Evolutionary conservation across 1,139 yeast genomes (phyloP), one percentile per base, ranked within the genome.

Genomic region (Lodderomyces theae): DNA sequence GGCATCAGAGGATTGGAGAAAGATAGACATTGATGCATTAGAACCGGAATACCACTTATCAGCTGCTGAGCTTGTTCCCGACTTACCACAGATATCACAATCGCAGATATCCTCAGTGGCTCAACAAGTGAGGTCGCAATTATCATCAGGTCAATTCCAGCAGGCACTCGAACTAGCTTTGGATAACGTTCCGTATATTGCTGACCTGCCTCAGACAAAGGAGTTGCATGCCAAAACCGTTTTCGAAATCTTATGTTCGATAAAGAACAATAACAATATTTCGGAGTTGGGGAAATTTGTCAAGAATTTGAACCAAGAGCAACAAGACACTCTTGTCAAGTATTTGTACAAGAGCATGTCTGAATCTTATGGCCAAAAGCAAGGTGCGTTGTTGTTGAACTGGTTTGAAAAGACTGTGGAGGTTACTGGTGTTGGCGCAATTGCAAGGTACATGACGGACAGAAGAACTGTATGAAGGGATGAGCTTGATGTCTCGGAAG

Each of bases 331-430:
- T 5, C 77, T 94, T 57, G 72, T 90, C 44, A 92, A 92, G 62
- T 87, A 86, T 61, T 69, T 92, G 46, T 94, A 90, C 65, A 85
- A 83, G 56, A 89, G 88, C 35, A 88, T 94, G 95, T 71, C 81
- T 31, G 69, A 83, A 8, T 74, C 80, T 22, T 80, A 80, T 51
- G 88, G 94, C 4, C 88, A 89, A 50, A 86, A 86, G 52, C 89
- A 85, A 52, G 96, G 97, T 16, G 96, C 96, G 36, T 72, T 83
- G 41, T 64, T 94, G 53, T 77, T 94, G 56, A 77, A 82, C 30
- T 94, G 98, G 98, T 88, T 85, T 58, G 97, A 92, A 54, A 89
- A 88, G 64, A 79, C 94, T 19, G 82, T 87, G 31, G 95, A 85
- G 48, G 66, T 79, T 34, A 79, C 90, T 11, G 97, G 97, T 13